Evolutionary conservation across 1,284 basidiomycete genomes (phyloP).

Genomic region (Lentinula novae-zelandiae): DNA sequence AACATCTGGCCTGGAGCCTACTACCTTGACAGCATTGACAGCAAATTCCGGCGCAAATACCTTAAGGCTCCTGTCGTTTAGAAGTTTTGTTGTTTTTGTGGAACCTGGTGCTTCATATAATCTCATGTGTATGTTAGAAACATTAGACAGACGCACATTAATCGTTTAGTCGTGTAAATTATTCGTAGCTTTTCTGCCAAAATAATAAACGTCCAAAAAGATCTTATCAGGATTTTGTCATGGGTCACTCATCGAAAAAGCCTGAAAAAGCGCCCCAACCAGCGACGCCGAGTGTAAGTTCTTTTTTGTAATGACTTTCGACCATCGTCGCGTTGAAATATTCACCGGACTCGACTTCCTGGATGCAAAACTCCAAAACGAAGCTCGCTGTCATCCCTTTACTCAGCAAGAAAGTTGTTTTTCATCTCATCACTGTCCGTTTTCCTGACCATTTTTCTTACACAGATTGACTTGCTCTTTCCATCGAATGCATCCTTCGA

Average conservation of each 20-base stretch:
- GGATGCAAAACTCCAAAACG: not conserved
- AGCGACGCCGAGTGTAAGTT: not conserved
- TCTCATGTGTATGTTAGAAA: not conserved
- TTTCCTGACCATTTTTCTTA: not conserved
- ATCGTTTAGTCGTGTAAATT: not conserved
- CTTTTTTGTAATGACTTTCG: not conserved
- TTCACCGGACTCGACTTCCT: constrained; percentile 1
- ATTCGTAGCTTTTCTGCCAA: not conserved
- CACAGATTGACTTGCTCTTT: constrained; percentile 15
- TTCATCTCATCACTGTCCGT: not conserved
- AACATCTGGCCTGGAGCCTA: constrained; percentile 94
- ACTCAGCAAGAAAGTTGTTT: constrained; percentile 14
- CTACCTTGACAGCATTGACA: constrained; percentile 92
- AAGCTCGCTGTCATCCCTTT: constrained; percentile 7
- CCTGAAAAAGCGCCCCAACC: not conserved
- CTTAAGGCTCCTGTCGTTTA: constrained; percentile 46
- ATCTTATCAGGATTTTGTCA: too few relatives aligned
- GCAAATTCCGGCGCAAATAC: constrained; percentile 93
- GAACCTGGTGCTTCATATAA: not conserved
- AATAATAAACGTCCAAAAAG: not conserved
- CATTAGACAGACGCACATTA: not conserved
- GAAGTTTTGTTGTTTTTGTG: constrained; percentile 10
- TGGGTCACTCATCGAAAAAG: too few relatives aligned
- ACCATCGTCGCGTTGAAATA: constrained; percentile 3
- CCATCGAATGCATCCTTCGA: constrained; percentile 11